Percentiles rank a stretch among this genome's conserved stretches.
These are phyloP conservation scores for Pythium insidiosum DNA, from an alignment of 352 stramenopile species.

Conservation along the genomic window DNA sequence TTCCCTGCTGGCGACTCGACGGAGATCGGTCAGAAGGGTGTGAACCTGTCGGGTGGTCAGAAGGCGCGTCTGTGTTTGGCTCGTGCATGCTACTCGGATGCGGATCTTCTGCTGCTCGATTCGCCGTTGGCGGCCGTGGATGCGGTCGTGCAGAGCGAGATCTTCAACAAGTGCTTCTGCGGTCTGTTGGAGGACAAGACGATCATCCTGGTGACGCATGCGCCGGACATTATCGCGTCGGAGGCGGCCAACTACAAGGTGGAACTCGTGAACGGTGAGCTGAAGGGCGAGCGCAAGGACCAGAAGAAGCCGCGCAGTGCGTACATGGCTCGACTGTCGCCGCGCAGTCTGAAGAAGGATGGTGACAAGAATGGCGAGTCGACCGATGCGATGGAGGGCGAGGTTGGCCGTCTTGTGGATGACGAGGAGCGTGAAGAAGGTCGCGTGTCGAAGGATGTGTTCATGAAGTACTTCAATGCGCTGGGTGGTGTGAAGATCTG, in stretches of 20 bases:
- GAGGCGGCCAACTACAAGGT: slow-evolving; percentile 52
- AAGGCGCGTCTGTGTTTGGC: slow-evolving; percentile 45
- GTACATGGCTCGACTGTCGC: too few species aligned
- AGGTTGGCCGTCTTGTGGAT: slow-evolving; percentile 17
- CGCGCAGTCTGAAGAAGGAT: slow-evolving; percentile 1
- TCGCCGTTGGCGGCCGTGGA: slow-evolving; percentile 88
- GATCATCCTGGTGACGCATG: slow-evolving; percentile 5
- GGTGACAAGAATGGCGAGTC: background rate
- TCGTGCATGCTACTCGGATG: slow-evolving; percentile 45
- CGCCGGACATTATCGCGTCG: slow-evolving; percentile 7
- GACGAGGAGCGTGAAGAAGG: slow-evolving; percentile 32
- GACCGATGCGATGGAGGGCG: background rate
- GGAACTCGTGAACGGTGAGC: slow-evolving; percentile 12
- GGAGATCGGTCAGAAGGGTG: slow-evolving; percentile 42
- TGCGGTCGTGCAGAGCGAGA: slow-evolving; percentile 82
- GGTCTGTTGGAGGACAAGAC: slow-evolving; percentile 11
- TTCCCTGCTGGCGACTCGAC: slow-evolving; percentile 69
- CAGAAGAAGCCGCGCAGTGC: too few species aligned
- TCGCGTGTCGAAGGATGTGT: slow-evolving; percentile 24
- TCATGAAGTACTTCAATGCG: slow-evolving; percentile 26
- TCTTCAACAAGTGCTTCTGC: slow-evolving; percentile 47
- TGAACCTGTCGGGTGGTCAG: slow-evolving; percentile 46
- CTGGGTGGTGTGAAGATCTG: slow-evolving; percentile 22
- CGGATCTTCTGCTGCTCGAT: slow-evolving; percentile 79
- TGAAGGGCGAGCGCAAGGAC: background rate